Base-by-base conservation (phyloP, 2,329 filamentous ascomycete genomes). In the Colletotrichum melonis region DNA sequence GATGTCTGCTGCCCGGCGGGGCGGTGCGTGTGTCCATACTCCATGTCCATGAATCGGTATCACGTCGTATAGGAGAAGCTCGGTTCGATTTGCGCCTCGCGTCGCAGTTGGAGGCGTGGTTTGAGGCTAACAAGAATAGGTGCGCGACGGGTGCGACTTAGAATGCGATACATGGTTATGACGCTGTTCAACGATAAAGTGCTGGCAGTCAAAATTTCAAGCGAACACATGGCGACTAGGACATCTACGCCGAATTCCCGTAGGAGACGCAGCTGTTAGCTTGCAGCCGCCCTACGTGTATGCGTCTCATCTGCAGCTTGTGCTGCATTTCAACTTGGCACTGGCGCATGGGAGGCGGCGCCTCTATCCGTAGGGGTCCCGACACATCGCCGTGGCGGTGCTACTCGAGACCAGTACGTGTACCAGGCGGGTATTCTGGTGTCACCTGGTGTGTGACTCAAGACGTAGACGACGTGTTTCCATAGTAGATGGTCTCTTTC, bases 301-400 rank as follows among this genome's bases (percentile, higher is more conserved):
- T 59, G 65, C 69, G 69, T 72, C 69, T 72, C 55, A 72, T 64
- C 69, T 64, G 69, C 66, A 69, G 66, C 66, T 69, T 30, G 38
- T 55, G 57, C 58, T 28, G 59, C 54, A 59, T 32, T 59, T 69
- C 38, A 59, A 63, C 69, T 60, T 30, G 58, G 52, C n/a, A 35
- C 26, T 63, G 54, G 54, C 69, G 69, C 66, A 55, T 72, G 69
- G 46, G 32, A 59, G 54, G 46, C 32, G 35, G 24, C 14, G 26
- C 35, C 54, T 69, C 54, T 62, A 64, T 69, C 59, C 59, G 52
- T 30, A 52, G 65, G 66, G 58, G 49, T 67, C 35, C 30, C 22
- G 19, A 54, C 38, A 46, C 57, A 55, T 22, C 8, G 42, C 32
- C 54, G 59, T 64, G 69, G 69, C 66, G 46, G 69, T 69, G 58